Evolutionary conservation across 192 early-diverging fungal genomes (phyloP), one percentile per base, ranked within the genome.

Genomic region (Backusella tuberculispora): DNA sequence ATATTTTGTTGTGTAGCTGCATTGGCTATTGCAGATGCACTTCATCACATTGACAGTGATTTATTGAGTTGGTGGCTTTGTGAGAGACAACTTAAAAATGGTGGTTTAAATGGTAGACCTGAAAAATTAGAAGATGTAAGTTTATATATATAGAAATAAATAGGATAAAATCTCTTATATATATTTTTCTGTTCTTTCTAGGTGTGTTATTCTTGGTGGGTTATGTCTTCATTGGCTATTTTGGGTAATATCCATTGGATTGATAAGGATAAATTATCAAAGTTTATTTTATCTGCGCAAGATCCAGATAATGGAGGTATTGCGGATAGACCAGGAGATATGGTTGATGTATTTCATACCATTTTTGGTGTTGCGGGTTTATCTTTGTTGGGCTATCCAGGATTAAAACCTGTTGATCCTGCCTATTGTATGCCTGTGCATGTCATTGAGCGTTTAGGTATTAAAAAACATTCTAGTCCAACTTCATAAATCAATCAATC

Each of bases 191-290:
- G n/a, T n/a, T n/a, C 10, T 6, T 19, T 8, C 41, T 75, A 92
- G 90, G 89, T 93, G 4, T 99, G 97, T 77, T 99, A 99, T 78
- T 98, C 97, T 41, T 99, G 97, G 97, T 99, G 97, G 97, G 96
- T 97, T 0, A 77, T 98, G 47, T 96, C 95, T 12, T 88, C 94
- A 40, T 85, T 99, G 3, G 83, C 90, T 26, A 95, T 97, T 24
- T 75, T 99, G 63, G 91, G 87, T 19, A 81, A 92, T 1, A 46
- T 89, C 0, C 90, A 96, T 73, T 99, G 98, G 98, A 94, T 98
- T 66, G 88, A 96, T 63, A 78, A 83, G 21, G 82, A 88, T 15
- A 91, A 89, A 56, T 84, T 99, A 21, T 86, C 85, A 0, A 74
- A 69, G 7, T 99, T 98, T 84, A 95, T 98, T 66, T 82, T 98